Evolutionary conservation across 495 filamentous ascomycete species (phyloP), one percentile per base, ranked within the genome.

Genomic region (Immersiella caudata): DNA sequence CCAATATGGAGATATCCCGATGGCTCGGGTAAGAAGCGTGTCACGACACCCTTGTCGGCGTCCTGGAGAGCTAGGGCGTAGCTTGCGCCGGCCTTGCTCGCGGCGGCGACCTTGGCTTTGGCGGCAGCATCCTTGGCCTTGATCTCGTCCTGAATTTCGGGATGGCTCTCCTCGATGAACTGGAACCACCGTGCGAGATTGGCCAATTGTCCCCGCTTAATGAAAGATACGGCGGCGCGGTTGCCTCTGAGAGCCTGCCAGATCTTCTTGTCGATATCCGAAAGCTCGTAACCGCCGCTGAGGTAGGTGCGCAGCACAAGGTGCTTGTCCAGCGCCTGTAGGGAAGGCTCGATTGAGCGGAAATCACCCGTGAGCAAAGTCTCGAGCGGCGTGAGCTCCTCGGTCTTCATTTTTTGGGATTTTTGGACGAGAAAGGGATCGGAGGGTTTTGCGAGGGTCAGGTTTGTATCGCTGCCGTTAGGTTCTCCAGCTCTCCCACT

Each of bases 11-110:
- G 40, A 46, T 80, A 87, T 82, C 80, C 91, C 86, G 94, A 97
- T 68, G 95, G 95, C 88, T 99, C 95, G 0, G 95, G 95, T 18
- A 94, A 89, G 81, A 99, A 99, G 67, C 96, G 83, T 25, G 93
- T 95, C 27, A 98, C 92, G 27, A 98, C 94, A 8, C 95, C 95
- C 75, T 95, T 91, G 35, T 92, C 92, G n/a, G 88, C 89, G 73
- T 96, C 90, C 65, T 90, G 88, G 21, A 99, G 85, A 2, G 90
- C 91, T 76, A 99, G 92, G 72, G 95, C 93, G 79, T 96, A 99
- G 81, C 84, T 96, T 26, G 85, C 93, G 65, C 93, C 93, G 65
- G 92, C 91, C 79, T 93, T 93, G 70, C 88, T 91, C 72, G 87
- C 87, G 33, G 88, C 89, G 27, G 85, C 83, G 72, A 89, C 89